Base-by-base conservation (phyloP, 352 stramenopile species). In the Lagenidium giganteum region DNA sequence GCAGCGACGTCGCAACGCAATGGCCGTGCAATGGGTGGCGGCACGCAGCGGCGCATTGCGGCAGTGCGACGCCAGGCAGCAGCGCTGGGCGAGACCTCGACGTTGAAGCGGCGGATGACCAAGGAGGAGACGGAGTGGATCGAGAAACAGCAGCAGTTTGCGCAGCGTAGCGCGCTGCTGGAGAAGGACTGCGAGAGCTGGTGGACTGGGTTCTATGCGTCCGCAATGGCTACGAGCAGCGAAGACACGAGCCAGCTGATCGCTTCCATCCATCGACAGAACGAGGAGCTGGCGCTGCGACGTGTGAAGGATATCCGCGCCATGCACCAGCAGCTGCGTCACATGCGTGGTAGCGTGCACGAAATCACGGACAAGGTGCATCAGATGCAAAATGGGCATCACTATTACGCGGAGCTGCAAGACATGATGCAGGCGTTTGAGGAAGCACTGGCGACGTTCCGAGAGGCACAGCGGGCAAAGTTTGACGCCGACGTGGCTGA, bases 121-220 rank as follows among this genome's bases (percentile, higher is more conserved):
- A 74, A 63, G 13, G 31, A 58, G 2, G 71, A 84, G 20, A 41
- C 63, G 2, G 69, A 81, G 47, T 86, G 75, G 72, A 39, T 79
- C 16, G 75, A 88, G 45, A 88, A 80, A 47, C 70, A 86, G 41
- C 30, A 67, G 3, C 70, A 76, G 53, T 81, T 80, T 27, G 58
- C 33, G 0, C 47, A 65, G 26, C 61, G 76, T 0, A 47, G 54
- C 7, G 37, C 40, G 2, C 42, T 66, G 17, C 21, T 88, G 14
- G 76, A 88, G 46, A 83, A 72, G 25, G 72, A 88, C 23, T 75
- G 59, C n/a, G 22, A 24, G 13, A 38, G 39, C 18, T 76, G 64
- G 44, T 87, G 71, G 74, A 58, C 64, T 5, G 36, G 45, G 13
- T 86, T 77, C 38, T 83, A 77, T 34, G 45, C 55, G 25, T 62